Percentiles rank a stretch among this genome's conserved stretches.
These are phyloP conservation scores for Strobilomyces dryophilus DNA, from an alignment of 768 basidiomycete genomes.

Conservation along the genomic window DNA sequence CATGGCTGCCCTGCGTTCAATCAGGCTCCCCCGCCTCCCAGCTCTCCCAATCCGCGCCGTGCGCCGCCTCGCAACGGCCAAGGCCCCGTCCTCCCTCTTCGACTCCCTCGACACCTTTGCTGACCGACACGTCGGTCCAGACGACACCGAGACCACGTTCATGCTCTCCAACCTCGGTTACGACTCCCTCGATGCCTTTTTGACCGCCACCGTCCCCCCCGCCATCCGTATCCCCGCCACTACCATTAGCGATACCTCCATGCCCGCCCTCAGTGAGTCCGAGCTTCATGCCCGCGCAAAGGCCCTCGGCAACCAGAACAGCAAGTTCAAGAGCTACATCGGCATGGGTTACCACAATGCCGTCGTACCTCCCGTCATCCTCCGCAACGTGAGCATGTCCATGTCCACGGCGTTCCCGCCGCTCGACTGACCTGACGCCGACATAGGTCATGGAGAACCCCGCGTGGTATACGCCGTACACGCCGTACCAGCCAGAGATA, in stretches of 20 bases:
- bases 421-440: slow-evolving; percentile 1
- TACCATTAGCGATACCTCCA: slow-evolving; percentile 59
- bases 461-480: slow-evolving; percentile 97
- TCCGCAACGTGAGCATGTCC: slow-evolving; percentile 68
- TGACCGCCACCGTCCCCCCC: slow-evolving; percentile 75
- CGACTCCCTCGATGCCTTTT: slow-evolving; percentile 83
- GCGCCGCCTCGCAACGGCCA: slow-evolving; percentile 55
- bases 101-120: slow-evolving; percentile 86
- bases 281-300: slow-evolving; percentile 76
- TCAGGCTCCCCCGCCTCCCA: slow-evolving; percentile 17
- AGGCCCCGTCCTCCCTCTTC: slow-evolving; percentile 62
- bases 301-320: slow-evolving; percentile 73
- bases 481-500: slow-evolving; percentile 95
- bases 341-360: slow-evolving; percentile 98
- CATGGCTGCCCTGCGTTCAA: slow-evolving; percentile 30
- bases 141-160: slow-evolving; percentile 66
- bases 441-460: slow-evolving; percentile 86
- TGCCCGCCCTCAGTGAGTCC: slow-evolving; percentile 79
- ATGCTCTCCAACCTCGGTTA: slow-evolving; percentile 89
- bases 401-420: background rate
- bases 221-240: slow-evolving; percentile 68
- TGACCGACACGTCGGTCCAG: slow-evolving; percentile 90
- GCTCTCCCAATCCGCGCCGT: slow-evolving; percentile 24
- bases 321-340: slow-evolving; percentile 87
- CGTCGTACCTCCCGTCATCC: slow-evolving; percentile 91